Percentiles rank a stretch among this genome's conserved stretches.
phyloP scores from a whole-genome alignment of 805 yeast species.

The Zygosaccharomyces lentus region DNA sequence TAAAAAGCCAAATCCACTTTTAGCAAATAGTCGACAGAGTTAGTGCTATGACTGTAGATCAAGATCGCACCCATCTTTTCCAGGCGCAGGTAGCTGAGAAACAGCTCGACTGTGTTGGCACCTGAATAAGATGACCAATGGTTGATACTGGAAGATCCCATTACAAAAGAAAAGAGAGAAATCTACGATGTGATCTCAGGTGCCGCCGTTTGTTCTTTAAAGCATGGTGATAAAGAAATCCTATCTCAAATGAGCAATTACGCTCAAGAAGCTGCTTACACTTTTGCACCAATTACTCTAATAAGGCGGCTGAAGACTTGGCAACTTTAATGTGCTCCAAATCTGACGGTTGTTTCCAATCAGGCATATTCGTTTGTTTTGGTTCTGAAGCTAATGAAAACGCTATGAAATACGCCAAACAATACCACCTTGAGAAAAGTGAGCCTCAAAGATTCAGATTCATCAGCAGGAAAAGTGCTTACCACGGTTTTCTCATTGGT shows the following conservation, averaged over 20 bases:
- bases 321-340: constrained; percentile 43
- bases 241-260: constrained; percentile 38
- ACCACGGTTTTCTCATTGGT: constrained; percentile 49
- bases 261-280: constrained; percentile 36
- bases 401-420: constrained; percentile 54
- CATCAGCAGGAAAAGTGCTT: constrained; percentile 42
- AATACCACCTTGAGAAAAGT: constrained; percentile 43
- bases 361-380: constrained; percentile 49
- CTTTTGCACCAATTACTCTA: constrained; percentile 35
- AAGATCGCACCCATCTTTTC: no score
- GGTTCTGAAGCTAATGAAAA: constrained; percentile 69
- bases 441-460: constrained; percentile 40
- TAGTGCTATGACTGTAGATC: no score
- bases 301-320: constrained; percentile 41
- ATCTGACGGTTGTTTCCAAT: constrained; percentile 37
- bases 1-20: no score
- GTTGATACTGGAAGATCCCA: no score
- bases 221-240: constrained; percentile 39
- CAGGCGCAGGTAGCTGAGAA: no score
- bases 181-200: constrained; percentile 45
- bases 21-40: no score
- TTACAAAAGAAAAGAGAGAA: constrained; percentile 32
- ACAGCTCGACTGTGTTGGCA: no score
- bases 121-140: no score
- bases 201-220: constrained; percentile 50